These are phyloP conservation scores for Bisporella sp. DNA, from an alignment of 2,329 filamentous ascomycete genomes.

Conservation along the genomic window DNA sequence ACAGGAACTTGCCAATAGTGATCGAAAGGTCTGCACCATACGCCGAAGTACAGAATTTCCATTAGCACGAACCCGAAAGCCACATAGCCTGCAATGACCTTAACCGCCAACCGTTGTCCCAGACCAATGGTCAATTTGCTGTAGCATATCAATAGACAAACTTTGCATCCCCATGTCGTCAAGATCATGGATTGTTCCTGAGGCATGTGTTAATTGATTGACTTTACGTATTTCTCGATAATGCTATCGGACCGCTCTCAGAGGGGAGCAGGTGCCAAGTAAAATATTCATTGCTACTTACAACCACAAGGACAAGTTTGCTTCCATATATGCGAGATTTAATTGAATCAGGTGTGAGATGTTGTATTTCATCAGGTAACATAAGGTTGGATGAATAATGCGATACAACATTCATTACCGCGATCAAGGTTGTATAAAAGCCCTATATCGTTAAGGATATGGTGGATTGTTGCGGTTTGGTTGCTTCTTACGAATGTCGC, in stretches of 20 bases:
- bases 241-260: too few relatives aligned
- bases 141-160: constrained; percentile 51
- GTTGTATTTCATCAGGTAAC: constrained; percentile 35
- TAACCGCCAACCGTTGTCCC: constrained; percentile 40
- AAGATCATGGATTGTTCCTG: constrained; percentile 53
- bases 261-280: too few relatives aligned
- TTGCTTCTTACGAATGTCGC: constrained; percentile 38
- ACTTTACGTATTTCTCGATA: too few relatives aligned
- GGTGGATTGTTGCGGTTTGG: not conserved
- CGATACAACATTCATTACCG: constrained; percentile 46
- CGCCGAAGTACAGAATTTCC: constrained; percentile 41
- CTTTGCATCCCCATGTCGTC: constrained; percentile 49
- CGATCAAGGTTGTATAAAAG: constrained; percentile 47
- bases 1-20: constrained; percentile 53
- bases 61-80: constrained; percentile 41
- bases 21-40: constrained; percentile 49
- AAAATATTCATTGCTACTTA: too few relatives aligned
- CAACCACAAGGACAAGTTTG: constrained; percentile 53
- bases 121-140: constrained; percentile 46
- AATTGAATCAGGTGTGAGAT: constrained; percentile 36
- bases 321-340: constrained; percentile 36
- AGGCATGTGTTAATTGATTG: too few relatives aligned
- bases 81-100: constrained; percentile 41
- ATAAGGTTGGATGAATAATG: constrained; percentile 55
- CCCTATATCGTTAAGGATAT: constrained; percentile 22